A percentile compares a stretch with the other conserved stretches of the same genome.
Evolutionary conservation across 2,329 filamentous ascomycete species (phyloP).

Genomic region (Xylaria sp.): DNA sequence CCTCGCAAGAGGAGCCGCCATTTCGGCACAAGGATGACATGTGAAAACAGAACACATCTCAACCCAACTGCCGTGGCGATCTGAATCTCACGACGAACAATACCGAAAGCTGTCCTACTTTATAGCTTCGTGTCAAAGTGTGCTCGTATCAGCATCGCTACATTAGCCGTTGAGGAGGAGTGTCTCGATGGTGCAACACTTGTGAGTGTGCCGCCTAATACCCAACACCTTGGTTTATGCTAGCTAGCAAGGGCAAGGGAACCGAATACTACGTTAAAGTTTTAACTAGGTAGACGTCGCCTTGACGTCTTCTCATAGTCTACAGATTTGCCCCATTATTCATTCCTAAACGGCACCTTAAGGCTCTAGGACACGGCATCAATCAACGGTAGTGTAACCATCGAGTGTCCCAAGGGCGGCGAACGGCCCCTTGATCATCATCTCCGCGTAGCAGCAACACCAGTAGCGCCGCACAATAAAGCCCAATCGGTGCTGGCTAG

Average conservation of each 20-base stretch:
- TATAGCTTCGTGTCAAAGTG: not conserved
- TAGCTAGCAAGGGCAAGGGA: not conserved
- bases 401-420: slow-evolving; percentile 6
- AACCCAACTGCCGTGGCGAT: slow-evolving; percentile 8
- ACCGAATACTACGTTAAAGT: not conserved
- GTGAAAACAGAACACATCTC: slow-evolving; percentile 1
- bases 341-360: not conserved
- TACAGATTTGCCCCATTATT: slow-evolving; percentile 1
- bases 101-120: not conserved
- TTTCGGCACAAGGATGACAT: not conserved
- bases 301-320: not conserved
- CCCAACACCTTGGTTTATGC: not conserved
- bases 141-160: not conserved
- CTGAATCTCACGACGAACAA: slow-evolving; percentile 1
- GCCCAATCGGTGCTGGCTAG: slow-evolving; percentile 2
- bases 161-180: not conserved
- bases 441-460: slow-evolving; percentile 8
- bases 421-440: slow-evolving; percentile 10
- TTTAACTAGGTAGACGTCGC: not conserved
- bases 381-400: not conserved
- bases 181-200: not conserved
- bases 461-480: slow-evolving; percentile 13
- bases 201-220: not conserved
- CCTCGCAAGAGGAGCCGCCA: slow-evolving; percentile 9
- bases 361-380: not conserved